Base-by-base conservation (phyloP, 176 grass and related monocot species). In the Leersia perrieri region DNA sequence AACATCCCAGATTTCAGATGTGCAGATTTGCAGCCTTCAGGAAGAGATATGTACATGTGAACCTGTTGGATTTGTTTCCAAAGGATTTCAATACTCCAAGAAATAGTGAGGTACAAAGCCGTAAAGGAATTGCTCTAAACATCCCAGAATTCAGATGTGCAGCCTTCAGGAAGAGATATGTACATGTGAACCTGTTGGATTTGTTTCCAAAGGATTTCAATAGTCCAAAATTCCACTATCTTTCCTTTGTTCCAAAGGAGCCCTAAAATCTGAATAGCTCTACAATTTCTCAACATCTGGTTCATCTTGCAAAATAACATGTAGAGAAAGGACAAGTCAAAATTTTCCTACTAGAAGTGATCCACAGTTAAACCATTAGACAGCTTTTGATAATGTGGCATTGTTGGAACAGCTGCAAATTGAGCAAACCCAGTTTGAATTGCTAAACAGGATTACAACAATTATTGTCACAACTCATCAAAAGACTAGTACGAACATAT, bases 381-480 rank as follows among this genome's bases (percentile, higher is more conserved):
- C 13, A 49, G 53, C 9, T 33, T 75, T 9, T 3, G 32, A 84
- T 36, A 27, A 14, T 10, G 29, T 64, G 33, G 7, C 4, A 14
- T 29, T 23, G 60, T 18, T 77, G 26, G 15, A 20, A 60, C 42
- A 44, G 12, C 66, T 76, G 33, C 7, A 29, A 41, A 36, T 31
- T 73, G 41, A 66, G 33, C 55, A 77, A 28, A 38, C 10, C 60
- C 77, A 77, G 66, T 39, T 72, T 67, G 41, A 9, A 86, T 7
- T 67, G 66, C 49, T 13, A 34, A 84, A 42, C 49, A 63, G 63
- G 31, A 32, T 62, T 25, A 74, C 75, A 51, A 16, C 20, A 80
- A 81, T 81, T 85, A 85, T 89, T 85, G 8, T 30, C 64, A 72
- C 28, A 42, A 69, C 70, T 40, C 81, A 75, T 75, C 32, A 63